Conservation (phyloP, 106 monocot species). For the Chionographis japonica region DNA sequence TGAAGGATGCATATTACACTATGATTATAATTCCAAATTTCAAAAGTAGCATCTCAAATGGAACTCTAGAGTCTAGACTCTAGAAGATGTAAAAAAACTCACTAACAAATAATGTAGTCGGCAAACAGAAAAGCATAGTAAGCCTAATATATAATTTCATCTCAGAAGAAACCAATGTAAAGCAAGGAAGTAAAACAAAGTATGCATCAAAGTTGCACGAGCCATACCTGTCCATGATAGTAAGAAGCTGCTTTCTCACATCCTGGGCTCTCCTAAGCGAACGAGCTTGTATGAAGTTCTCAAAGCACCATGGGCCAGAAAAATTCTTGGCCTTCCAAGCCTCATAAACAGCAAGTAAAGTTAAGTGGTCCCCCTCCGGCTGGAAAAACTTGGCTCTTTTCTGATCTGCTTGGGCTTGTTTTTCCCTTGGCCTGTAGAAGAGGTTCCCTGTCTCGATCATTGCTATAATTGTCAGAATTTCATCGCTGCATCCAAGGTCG, state of each 20-base stretch:
- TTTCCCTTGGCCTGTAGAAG: conserved; percentile 92
- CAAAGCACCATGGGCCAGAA: conserved; percentile 97
- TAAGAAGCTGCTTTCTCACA: conserved; percentile 91
- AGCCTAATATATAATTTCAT: too few relatives aligned
- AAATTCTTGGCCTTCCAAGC: conserved; percentile 99
- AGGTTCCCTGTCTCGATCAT: conserved; percentile 95
- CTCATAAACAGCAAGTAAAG: conserved; percentile 93
- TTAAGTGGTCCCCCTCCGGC: conserved; percentile 93
- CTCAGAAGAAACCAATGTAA: background rate
- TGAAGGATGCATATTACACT: too few relatives aligned
- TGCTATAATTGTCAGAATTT: conserved; percentile 90
- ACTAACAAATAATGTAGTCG: too few relatives aligned
- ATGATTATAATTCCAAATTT: too few relatives aligned
- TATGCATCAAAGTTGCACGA: background rate
- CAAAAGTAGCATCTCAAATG: too few relatives aligned
- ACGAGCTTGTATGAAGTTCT: conserved; percentile 93
- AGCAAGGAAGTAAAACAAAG: background rate
- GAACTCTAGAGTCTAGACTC: too few relatives aligned
- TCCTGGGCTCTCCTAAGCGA: conserved; percentile 93
- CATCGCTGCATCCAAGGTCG: conserved; percentile 94
- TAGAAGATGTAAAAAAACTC: too few relatives aligned
- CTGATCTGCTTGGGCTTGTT: conserved; percentile 95
- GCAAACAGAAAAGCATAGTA: too few relatives aligned
- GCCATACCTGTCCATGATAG: conserved; percentile 90
- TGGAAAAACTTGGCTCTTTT: conserved; percentile 97